phyloP scores from a whole-genome alignment of 257 asterid genomes.

The Ilex asprella region DNA sequence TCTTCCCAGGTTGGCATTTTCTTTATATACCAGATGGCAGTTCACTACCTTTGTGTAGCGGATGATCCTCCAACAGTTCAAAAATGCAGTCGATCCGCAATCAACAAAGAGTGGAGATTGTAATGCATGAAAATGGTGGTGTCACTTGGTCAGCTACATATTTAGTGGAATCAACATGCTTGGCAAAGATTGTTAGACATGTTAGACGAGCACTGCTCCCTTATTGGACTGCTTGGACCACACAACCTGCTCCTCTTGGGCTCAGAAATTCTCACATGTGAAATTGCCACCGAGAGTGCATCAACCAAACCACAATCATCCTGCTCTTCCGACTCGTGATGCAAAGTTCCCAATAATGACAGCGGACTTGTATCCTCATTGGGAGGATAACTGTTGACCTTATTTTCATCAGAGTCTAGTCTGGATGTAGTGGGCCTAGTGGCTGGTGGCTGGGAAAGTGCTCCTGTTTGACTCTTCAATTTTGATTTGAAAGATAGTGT shows the following conservation, averaged over 20 bases:
- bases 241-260: slow-evolving; percentile 42
- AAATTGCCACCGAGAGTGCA: slow-evolving; percentile 38
- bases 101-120: neutral
- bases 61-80: too few relatives aligned
- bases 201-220: slow-evolving; percentile 50
- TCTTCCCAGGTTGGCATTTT: neutral
- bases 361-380: neutral
- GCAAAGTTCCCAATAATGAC: slow-evolving; percentile 12
- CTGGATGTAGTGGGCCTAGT: slow-evolving; percentile 11
- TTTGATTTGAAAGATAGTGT: slow-evolving; percentile 24
- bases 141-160: slow-evolving; percentile 13
- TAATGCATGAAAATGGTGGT: too few relatives aligned
- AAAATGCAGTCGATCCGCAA: neutral
- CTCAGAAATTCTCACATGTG: slow-evolving; percentile 41
- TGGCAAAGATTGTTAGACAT: slow-evolving; percentile 39
- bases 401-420: slow-evolving; percentile 12
- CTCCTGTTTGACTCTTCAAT: slow-evolving; percentile 22
- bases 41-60: too few relatives aligned
- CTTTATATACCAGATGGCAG: too few relatives aligned
- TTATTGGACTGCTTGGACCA: slow-evolving; percentile 31
- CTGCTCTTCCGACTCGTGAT: slow-evolving; percentile 20
- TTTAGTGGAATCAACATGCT: slow-evolving; percentile 28
- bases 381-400: neutral
- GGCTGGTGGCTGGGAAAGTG: slow-evolving; percentile 12
- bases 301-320: slow-evolving; percentile 38